A percentile compares a stretch with the other conserved stretches of the same genome.
Evolutionary conservation across 2,329 filamentous ascomycete species (phyloP).

Genomic region (Leptographium radiaticola): DNA sequence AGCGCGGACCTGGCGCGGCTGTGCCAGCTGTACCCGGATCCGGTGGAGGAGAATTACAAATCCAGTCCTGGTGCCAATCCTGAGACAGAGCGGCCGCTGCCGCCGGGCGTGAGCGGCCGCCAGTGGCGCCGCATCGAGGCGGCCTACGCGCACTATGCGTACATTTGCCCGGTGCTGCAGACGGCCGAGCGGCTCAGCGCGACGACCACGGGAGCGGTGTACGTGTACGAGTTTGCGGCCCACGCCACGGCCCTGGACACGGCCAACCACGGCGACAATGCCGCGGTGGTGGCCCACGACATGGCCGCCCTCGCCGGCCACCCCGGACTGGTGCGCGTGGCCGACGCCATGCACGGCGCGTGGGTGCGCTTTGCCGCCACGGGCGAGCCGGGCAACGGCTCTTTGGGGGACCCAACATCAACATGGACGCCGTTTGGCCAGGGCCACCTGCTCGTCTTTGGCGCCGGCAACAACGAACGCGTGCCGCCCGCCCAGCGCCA

Average conservation of each 20-base stretch:
- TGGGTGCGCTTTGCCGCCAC: conserved; percentile 24
- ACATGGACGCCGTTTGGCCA: conserved; percentile 24
- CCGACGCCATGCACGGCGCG: conserved; percentile 28
- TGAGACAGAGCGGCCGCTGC: too few relatives aligned
- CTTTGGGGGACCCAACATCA: background rate
- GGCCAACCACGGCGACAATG: conserved; percentile 36
- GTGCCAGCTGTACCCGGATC: conserved; percentile 49
- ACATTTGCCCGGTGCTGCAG: conserved; percentile 50
- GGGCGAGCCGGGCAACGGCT: conserved; percentile 6
- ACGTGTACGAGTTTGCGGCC: conserved; percentile 48
- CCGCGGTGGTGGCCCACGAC: conserved; percentile 29
- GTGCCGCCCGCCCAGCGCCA: conserved; percentile 12
- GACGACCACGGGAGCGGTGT: conserved; percentile 18
- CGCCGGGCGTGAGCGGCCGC: conserved; percentile 25
- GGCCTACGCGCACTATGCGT: conserved; percentile 51
- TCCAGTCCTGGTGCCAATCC: too few relatives aligned
- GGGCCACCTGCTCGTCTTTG: conserved; percentile 32
- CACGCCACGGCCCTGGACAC: conserved; percentile 22
- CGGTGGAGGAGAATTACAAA: too few relatives aligned
- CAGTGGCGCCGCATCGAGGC: conserved; percentile 46
- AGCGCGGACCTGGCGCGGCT: conserved; percentile 39
- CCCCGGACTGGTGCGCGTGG: conserved; percentile 24
- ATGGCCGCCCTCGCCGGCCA: conserved; percentile 17
- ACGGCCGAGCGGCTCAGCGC: conserved; percentile 33
- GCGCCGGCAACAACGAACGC: conserved; percentile 44